Evolutionary conservation across 1,284 basidiomycete species (phyloP).

Genomic region (Pyrrhoderma noxium): DNA sequence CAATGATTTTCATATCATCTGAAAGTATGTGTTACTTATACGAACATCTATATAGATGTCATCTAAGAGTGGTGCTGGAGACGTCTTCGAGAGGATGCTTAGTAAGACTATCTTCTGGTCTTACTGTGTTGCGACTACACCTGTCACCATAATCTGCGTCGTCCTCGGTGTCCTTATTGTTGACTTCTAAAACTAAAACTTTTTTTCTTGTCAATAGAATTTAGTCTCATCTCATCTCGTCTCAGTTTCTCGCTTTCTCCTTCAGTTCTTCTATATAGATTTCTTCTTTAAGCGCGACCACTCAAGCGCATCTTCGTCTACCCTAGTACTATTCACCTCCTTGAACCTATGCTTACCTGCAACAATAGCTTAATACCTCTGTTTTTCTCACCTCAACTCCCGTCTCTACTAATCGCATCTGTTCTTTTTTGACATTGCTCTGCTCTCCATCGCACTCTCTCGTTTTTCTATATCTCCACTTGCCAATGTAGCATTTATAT

Average conservation of each 20-base stretch:
- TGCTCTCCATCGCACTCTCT: too few species aligned
- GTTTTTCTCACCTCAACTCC: too few species aligned
- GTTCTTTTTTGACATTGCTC: too few species aligned
- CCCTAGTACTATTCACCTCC: too few species aligned
- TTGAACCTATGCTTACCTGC: too few species aligned
- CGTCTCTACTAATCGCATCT: too few species aligned
- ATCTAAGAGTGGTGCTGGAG: slow-evolving; percentile 75
- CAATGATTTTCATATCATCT: neutral
- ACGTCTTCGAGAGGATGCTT: slow-evolving; percentile 86
- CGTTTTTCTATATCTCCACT: too few species aligned
- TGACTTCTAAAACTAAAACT: slow-evolving; percentile 32
- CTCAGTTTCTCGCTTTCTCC: neutral
- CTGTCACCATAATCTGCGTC: slow-evolving; percentile 68
- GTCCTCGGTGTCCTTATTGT: slow-evolving; percentile 62
- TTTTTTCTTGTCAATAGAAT: too few species aligned
- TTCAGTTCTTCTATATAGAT: slow-evolving; percentile 1
- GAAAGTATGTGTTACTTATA: slow-evolving; percentile 8
- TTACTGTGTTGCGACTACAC: slow-evolving; percentile 77
- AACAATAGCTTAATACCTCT: too few species aligned
- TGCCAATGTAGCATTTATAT: too few species aligned
- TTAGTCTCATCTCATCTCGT: too few species aligned
- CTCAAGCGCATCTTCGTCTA: too few species aligned
- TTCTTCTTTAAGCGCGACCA: neutral
- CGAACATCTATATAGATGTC: slow-evolving; percentile 51
- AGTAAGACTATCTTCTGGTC: slow-evolving; percentile 78